Conservation (phyloP, 164 flowering plant genomes). For the Akebia trifoliata region DNA sequence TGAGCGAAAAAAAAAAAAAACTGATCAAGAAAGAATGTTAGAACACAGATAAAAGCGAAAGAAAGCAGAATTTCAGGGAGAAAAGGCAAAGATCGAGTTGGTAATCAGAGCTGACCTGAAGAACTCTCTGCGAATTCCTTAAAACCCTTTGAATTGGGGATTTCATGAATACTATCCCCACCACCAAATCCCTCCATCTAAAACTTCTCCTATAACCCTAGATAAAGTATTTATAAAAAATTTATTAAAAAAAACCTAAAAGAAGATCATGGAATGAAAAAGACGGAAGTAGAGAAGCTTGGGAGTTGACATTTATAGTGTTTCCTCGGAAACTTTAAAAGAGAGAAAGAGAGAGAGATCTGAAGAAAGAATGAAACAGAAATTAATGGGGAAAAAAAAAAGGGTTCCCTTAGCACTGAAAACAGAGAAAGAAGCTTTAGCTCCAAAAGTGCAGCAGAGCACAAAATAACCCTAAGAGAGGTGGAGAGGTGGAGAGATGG, state of each 20-base stretch:
- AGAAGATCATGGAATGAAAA: background rate
- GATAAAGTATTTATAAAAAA: background rate
- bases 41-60: background rate
- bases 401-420: too few relatives aligned
- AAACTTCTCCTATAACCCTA: slow-evolving; percentile 1
- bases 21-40: slow-evolving; percentile 10
- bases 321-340: slow-evolving; percentile 6
- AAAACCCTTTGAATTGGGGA: slow-evolving; percentile 19
- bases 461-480: too few relatives aligned
- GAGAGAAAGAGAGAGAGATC: background rate
- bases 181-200: slow-evolving; percentile 33
- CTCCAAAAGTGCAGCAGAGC: too few relatives aligned
- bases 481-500: too few relatives aligned
- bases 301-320: slow-evolving; percentile 11
- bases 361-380: background rate
- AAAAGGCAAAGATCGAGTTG: slow-evolving; percentile 12
- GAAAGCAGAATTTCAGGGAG: background rate
- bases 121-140: slow-evolving; percentile 22
- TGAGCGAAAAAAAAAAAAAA: background rate
- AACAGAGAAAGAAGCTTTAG: too few relatives aligned
- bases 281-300: background rate
- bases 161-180: slow-evolving; percentile 20
- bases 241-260: background rate
- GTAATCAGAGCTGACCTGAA: slow-evolving; percentile 22
- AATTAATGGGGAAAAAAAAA: slow-evolving; percentile 6